These are phyloP conservation scores for Globisporangium lucens DNA, from an alignment of 352 stramenopile genomes.

Conservation along the genomic window DNA sequence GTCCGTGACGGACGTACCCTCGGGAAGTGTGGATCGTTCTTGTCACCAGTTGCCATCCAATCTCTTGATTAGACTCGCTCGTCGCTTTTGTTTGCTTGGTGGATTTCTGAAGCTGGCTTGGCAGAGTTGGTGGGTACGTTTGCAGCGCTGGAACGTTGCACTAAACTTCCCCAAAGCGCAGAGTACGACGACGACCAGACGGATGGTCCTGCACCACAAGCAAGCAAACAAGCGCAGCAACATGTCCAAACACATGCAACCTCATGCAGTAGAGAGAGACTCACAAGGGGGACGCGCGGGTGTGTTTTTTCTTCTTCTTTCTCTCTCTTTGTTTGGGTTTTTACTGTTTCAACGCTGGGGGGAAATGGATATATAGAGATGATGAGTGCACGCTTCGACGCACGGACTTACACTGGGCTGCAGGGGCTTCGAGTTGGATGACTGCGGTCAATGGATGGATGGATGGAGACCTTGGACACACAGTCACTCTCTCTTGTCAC, in stretches of 20 bases:
- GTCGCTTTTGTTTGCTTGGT: neutral
- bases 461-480: neutral
- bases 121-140: constrained; percentile 3
- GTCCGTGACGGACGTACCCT: no score
- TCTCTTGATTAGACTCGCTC: constrained; percentile 1
- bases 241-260: neutral
- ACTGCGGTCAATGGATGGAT: neutral
- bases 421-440: neutral
- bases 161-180: neutral
- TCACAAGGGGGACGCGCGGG: neutral
- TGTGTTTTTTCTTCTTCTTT: neutral
- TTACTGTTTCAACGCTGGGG: constrained; percentile 6
- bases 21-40: neutral
- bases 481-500: neutral
- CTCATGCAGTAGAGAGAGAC: neutral
- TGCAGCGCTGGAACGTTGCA: constrained; percentile 3
- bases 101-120: neutral
- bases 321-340: constrained; percentile 9
- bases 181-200: neutral
- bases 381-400: neutral
- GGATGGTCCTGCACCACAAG: neutral
- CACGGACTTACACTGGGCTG: neutral
- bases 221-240: neutral
- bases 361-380: constrained; percentile 11
- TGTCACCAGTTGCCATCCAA: constrained; percentile 1